phyloP scores from a whole-genome alignment of 148 eudicot genomes.

The Nyssa sinensis region DNA sequence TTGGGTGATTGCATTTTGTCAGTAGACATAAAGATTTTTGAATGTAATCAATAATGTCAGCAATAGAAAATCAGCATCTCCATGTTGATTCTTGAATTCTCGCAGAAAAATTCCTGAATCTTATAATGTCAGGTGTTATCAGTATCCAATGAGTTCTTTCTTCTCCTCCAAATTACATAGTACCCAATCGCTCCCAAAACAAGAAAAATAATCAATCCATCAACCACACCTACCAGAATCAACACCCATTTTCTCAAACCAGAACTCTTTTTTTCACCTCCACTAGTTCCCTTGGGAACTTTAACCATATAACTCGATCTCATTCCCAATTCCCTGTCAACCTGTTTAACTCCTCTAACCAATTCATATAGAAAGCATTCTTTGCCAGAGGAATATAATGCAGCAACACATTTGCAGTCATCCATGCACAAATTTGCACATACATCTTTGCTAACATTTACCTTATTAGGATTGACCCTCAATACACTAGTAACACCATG shows the following conservation, averaged over 20 bases:
- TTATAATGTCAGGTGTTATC: conserved; percentile 8
- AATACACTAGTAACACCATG: conserved; percentile 50
- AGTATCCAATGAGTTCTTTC: conserved; percentile 27
- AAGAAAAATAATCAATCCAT: conserved; percentile 57
- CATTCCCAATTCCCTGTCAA: conserved; percentile 24
- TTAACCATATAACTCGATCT: conserved; percentile 61
- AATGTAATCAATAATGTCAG: too few species aligned
- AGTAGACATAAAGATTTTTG: too few species aligned
- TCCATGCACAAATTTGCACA: conserved; percentile 52
- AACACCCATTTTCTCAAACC: conserved; percentile 72
- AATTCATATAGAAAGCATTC: conserved; percentile 56
- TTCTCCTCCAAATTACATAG: conserved; percentile 58
- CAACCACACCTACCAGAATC: conserved; percentile 58
- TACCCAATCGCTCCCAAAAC: conserved; percentile 64
- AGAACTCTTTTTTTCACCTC: conserved; percentile 30
- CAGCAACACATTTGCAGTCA: conserved; percentile 72
- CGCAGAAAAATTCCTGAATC: background rate
- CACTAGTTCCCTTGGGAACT: conserved; percentile 46
- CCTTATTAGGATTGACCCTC: conserved; percentile 20
- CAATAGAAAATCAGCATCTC: too few species aligned
- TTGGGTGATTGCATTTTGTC: too few species aligned
- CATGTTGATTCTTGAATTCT: background rate
- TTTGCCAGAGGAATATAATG: conserved; percentile 31
- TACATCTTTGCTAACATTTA: conserved; percentile 30
- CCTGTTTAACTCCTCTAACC: conserved; percentile 65